Percentiles rank a stretch among this genome's conserved stretches.
Evolutionary conservation across 148 eudicot genomes (phyloP).

Genomic region (Euryodendron excelsum): DNA sequence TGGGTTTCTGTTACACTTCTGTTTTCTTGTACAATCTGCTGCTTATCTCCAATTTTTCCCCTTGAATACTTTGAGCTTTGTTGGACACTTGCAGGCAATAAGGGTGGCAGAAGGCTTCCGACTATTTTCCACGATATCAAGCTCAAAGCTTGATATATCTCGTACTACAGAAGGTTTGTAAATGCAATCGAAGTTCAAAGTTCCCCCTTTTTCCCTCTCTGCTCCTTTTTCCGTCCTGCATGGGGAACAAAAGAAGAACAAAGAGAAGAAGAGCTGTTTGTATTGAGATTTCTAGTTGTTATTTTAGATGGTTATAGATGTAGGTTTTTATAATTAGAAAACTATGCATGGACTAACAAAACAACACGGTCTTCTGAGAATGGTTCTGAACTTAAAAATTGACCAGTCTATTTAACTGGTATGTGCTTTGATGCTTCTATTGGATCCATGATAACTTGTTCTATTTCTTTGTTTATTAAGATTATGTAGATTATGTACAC

Average conservation of each 20-base stretch:
- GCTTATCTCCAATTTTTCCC: not conserved
- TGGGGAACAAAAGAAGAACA: not conserved
- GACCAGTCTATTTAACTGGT: not conserved
- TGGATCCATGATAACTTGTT: not conserved
- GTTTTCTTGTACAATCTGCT: not conserved
- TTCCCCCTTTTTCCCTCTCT: not conserved
- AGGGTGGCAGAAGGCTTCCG: constrained; percentile 74
- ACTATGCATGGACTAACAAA: not conserved
- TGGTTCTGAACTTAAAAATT: not conserved
- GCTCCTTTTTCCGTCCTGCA: too few relatives aligned
- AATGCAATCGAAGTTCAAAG: constrained; percentile 4
- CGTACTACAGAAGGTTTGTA: constrained; percentile 57
- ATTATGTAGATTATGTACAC: not conserved
- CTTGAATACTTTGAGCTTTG: not conserved
- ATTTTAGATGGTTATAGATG: not conserved
- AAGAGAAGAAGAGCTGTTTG: not conserved
- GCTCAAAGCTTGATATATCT: constrained; percentile 54
- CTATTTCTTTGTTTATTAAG: not conserved
- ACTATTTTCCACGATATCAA: constrained; percentile 78
- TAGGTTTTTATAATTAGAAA: not conserved
- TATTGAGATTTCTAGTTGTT: not conserved
- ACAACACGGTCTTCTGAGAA: not conserved
- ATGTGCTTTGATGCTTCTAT: not conserved
- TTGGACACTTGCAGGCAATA: constrained; percentile 57
- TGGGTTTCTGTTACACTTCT: not conserved